These are phyloP conservation scores for Populus deltoides DNA, from an alignment of 345 rosid species.

Conservation along the genomic window DNA sequence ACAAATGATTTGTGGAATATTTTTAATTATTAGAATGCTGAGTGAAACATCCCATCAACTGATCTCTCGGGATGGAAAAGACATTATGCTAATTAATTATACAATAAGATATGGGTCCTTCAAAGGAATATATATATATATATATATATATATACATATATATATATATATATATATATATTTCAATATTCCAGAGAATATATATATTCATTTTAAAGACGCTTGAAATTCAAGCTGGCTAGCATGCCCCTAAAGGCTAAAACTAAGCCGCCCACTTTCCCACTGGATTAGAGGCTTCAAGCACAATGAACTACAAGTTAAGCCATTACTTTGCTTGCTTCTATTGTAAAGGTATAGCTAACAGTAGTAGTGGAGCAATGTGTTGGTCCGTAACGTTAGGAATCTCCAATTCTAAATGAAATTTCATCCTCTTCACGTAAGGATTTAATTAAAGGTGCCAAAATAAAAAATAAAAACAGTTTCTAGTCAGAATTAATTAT, in stretches of 20 bases:
- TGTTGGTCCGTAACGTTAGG: conserved; percentile 12
- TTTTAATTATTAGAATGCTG: not conserved
- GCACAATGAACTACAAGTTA: conserved; percentile 53
- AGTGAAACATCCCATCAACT: not conserved
- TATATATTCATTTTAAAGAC: conserved; percentile 70
- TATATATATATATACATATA: no score
- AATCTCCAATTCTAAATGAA: conserved; percentile 37
- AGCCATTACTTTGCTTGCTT: conserved; percentile 50
- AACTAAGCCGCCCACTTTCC: conserved; percentile 50
- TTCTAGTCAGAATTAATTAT: no score
- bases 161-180: not conserved
- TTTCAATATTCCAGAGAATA: conserved; percentile 63
- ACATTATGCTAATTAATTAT: conserved; percentile 22
- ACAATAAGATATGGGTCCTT: conserved; percentile 27
- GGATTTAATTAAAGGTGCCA: conserved; percentile 17
- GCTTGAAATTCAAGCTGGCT: conserved; percentile 91
- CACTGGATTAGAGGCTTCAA: conserved; percentile 21
- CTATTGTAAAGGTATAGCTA: conserved; percentile 26
- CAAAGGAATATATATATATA: conserved; percentile 38
- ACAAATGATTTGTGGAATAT: not conserved
- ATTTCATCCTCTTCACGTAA: not conserved
- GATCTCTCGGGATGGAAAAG: conserved; percentile 12
- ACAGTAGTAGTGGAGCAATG: conserved; percentile 5
- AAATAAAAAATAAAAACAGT: not conserved
- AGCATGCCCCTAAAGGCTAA: conserved; percentile 43